phyloP scores from a whole-genome alignment of 129 eudicot species.

The Gnaphalium uliginosum region DNA sequence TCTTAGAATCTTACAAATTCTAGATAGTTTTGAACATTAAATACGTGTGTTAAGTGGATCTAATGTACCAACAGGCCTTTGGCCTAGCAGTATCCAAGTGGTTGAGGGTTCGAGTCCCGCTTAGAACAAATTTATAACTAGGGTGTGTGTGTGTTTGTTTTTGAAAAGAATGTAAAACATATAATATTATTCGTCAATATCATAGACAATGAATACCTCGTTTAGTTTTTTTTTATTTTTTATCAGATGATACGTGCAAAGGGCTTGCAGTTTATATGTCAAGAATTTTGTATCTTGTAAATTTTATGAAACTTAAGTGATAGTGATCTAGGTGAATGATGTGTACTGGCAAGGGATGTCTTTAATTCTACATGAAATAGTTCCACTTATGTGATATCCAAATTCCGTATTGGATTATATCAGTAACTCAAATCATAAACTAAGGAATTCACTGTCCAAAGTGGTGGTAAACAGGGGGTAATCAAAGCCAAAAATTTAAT shows the following conservation, averaged over 20 bases:
- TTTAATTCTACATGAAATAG: background rate
- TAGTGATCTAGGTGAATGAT: background rate
- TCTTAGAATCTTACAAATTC: too few species aligned
- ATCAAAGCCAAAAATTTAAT: background rate
- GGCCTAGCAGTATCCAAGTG: too few species aligned
- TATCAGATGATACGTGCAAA: background rate
- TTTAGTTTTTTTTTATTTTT: too few species aligned
- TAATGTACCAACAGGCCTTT: too few species aligned
- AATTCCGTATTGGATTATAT: background rate
- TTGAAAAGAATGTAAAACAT: too few species aligned
- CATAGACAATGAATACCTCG: too few species aligned
- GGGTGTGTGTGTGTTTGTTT: too few species aligned
- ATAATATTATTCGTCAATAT: background rate
- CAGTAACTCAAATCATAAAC: background rate
- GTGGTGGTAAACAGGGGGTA: background rate
- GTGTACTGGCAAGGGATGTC: background rate
- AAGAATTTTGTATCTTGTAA: slow-evolving; percentile 8
- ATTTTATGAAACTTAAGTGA: slow-evolving; percentile 1
- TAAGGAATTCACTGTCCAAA: background rate
- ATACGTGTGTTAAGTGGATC: too few species aligned
- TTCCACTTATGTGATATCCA: background rate
- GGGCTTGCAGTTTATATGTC: background rate
- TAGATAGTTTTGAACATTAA: too few species aligned
- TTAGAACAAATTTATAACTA: too few species aligned
- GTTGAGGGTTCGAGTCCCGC: background rate